Evolutionary conservation across 139 green algal genomes (phyloP).

Genomic region (Micractinium conductrix): DNA sequence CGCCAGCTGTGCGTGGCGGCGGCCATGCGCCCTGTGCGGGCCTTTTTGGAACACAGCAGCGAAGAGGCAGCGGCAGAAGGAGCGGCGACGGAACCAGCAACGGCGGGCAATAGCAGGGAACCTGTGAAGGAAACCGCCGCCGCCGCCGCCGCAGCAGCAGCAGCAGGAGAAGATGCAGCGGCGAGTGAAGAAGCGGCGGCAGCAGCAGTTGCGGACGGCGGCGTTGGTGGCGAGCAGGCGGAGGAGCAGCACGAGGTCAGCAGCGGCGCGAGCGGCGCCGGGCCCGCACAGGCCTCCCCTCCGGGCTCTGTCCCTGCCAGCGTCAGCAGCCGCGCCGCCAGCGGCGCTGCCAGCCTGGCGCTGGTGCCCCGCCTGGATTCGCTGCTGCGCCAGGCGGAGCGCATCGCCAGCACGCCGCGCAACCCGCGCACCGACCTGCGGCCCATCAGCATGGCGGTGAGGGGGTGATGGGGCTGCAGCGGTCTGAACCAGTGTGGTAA

Average conservation of each 20-base stretch:
- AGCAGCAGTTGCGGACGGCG: background rate
- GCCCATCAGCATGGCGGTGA: conserved; percentile 28
- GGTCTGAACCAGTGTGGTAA: too few relatives aligned
- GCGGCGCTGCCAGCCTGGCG: background rate
- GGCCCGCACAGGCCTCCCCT: too few relatives aligned
- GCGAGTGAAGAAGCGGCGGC: background rate
- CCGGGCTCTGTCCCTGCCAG: background rate
- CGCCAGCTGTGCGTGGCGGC: conserved; percentile 49
- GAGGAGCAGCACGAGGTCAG: too few relatives aligned
- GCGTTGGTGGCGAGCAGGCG: background rate
- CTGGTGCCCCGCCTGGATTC: conserved; percentile 26
- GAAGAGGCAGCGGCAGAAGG: background rate
- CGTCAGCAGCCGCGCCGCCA: background rate
- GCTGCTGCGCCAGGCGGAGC: conserved; percentile 29
- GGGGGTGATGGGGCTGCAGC: too few relatives aligned
- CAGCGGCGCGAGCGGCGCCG: too few relatives aligned
- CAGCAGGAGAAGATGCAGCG: background rate
- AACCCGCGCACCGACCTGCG: conserved; percentile 9
- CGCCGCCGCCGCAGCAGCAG: background rate
- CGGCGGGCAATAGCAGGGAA: background rate
- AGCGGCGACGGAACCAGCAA: background rate
- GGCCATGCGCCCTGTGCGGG: conserved; percentile 53
- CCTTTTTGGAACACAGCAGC: conserved; percentile 39
- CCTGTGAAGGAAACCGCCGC: background rate
- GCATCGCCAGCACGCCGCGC: background rate